Base-by-base conservation (phyloP, 768 basidiomycete species). In the Leccinellum albellum region DNA sequence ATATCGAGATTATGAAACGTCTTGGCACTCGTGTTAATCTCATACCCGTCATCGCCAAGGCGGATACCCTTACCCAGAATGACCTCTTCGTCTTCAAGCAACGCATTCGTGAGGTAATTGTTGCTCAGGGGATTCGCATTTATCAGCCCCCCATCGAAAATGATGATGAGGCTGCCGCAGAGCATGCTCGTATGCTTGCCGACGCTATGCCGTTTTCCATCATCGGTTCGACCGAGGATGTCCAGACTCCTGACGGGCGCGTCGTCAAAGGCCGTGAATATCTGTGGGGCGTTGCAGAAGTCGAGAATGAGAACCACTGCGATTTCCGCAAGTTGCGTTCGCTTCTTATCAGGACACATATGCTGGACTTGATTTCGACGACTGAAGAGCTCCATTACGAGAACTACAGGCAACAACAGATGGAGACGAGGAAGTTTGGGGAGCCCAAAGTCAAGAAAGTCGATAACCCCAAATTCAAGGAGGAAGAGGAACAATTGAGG, bases 201-300 rank as follows among this genome's bases (percentile, higher is more conserved):
- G 86, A 91, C 17, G 92, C 94, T 14, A 96, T 97, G 76, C 97
- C 97, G 0, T 98, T 98, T 79, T 97, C 95, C 21, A 98, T 99
- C 74, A 98, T 99, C 67, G 97, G 97, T 31, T 94, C 90, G 23
- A 98, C 92, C 0, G 87, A 95, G 69, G 96, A 99, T 63, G 96
- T 99, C 48, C 83, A 84, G 66, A 98, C 93, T 4, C 76, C 80
- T 23, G 96, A 98, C 70, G 97, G 97, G 12, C 85, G 94, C 56
- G 75, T 84, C 32, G 97, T 99, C 70, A 98, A 98, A 76, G 97
- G 97, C 47, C 87, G 97, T 66, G 92, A 98, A 74, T 99, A 99
- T 71, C 85, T 96, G 14, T 99, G 97, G 97, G 97, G 97, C 80
- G 94, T 99, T n/a, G 97, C 97, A 9, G 97, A 99, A 80, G 96